Percentiles rank a stretch among this genome's conserved stretches.
Evolutionary conservation across 2,329 filamentous ascomycete genomes (phyloP).

Genomic region (Fonsecaea pedrosoi): DNA sequence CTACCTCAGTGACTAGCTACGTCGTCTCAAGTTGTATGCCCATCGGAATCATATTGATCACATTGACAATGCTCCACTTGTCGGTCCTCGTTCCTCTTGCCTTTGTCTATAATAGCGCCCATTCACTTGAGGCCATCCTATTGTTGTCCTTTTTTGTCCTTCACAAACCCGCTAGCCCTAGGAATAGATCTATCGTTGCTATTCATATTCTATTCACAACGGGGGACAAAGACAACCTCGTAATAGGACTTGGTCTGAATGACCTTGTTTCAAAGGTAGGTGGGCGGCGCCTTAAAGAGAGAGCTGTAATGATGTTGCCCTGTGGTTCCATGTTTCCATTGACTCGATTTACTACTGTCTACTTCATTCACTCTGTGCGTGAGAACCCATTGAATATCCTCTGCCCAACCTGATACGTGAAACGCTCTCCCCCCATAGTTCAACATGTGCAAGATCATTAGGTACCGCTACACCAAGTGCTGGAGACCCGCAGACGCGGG

Average conservation of each 20-base stretch:
- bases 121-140: conserved; percentile 4
- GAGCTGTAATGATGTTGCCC: neutral
- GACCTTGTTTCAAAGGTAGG: neutral
- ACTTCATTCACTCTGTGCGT: neutral
- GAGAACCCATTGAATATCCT: neutral
- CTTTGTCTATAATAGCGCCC: neutral
- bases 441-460: conserved; percentile 27
- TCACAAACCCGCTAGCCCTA: neutral
- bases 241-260: neutral
- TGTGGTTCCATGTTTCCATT: neutral
- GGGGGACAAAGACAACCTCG: neutral
- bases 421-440: neutral
- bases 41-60: neutral
- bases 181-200: neutral
- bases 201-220: neutral
- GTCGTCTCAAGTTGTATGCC: neutral
- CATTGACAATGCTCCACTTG: neutral
- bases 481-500: conserved; percentile 10
- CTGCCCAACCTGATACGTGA: neutral
- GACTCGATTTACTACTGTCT: neutral
- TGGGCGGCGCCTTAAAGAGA: neutral
- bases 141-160: conserved; percentile 8
- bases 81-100: neutral
- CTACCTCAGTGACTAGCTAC: neutral
- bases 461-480: conserved; percentile 22